phyloP scores from a whole-genome alignment of 257 asterid species.

The Scutellaria minor region DNA sequence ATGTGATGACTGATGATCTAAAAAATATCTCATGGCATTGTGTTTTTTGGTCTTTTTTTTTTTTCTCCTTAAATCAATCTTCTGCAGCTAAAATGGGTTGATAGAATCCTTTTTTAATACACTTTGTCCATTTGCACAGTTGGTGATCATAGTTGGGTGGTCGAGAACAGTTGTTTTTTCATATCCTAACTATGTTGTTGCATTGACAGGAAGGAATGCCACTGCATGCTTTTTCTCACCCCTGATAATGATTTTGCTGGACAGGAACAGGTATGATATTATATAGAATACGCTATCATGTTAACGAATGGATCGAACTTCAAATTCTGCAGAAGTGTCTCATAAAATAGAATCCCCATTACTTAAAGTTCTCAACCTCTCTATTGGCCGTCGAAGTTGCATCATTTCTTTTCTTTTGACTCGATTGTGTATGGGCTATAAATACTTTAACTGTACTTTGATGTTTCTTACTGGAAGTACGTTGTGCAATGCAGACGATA shows the following conservation, averaged over 20 bases:
- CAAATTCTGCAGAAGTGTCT: background rate
- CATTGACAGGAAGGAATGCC: constrained; percentile 87
- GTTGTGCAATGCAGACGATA: constrained; percentile 58
- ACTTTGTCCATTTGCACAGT: background rate
- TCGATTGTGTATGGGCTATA: constrained; percentile 1
- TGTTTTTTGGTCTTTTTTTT: background rate
- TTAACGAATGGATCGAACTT: no score
- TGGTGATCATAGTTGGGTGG: background rate
- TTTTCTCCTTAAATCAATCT: background rate
- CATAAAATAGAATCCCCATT: background rate
- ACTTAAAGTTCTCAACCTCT: background rate
- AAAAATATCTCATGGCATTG: background rate
- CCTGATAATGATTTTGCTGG: constrained; percentile 95
- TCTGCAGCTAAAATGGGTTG: background rate
- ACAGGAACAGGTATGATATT: constrained; percentile 68
- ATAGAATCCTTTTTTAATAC: background rate
- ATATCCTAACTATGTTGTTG: constrained; percentile 26
- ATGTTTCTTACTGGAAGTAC: constrained; percentile 6
- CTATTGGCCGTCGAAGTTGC: constrained; percentile 14
- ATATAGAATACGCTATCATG: constrained; percentile 31
- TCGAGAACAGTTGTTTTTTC: constrained; percentile 46
- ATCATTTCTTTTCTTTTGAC: background rate
- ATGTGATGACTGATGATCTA: constrained; percentile 6
- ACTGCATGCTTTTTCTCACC: constrained; percentile 94
- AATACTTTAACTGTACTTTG: background rate